Evolutionary conservation across 768 basidiomycete genomes (phyloP).

Genomic region (Hemileccinum rubropunctum): DNA sequence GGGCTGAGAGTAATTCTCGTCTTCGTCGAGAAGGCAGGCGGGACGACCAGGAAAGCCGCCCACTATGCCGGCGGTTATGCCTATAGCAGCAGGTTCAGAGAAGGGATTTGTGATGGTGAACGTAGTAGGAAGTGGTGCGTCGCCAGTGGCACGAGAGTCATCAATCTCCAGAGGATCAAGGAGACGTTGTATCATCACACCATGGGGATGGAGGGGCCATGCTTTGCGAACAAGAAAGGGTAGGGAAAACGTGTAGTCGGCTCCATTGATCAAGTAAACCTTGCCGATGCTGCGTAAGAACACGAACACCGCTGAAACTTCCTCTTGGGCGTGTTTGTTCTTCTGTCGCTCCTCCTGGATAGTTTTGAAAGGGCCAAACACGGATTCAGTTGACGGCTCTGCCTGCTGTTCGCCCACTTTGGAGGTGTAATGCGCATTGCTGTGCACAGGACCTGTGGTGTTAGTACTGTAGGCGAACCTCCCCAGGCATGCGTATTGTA

Average conservation of each 20-base stretch:
- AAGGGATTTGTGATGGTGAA: slow-evolving; percentile 79
- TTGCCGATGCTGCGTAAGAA: slow-evolving; percentile 74
- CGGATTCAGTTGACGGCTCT: slow-evolving; percentile 20
- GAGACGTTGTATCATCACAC: slow-evolving; percentile 74
- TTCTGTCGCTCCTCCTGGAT: slow-evolving; percentile 39
- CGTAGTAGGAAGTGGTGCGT: slow-evolving; percentile 71
- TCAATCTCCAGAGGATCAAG: slow-evolving; percentile 64
- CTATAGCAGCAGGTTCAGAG: slow-evolving; percentile 69
- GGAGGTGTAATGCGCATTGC: slow-evolving; percentile 30
- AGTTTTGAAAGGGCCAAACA: slow-evolving; percentile 45
- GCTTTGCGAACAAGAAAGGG: slow-evolving; percentile 79
- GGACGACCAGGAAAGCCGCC: slow-evolving; percentile 37
- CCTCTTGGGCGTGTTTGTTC: slow-evolving; percentile 33
- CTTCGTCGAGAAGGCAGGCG: slow-evolving; percentile 50
- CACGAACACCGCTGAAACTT: slow-evolving; percentile 65
- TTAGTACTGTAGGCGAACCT: slow-evolving; percentile 55
- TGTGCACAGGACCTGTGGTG: slow-evolving; percentile 22
- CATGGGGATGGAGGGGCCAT: slow-evolving; percentile 77
- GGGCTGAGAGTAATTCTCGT: slow-evolving; percentile 48
- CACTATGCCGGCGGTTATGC: slow-evolving; percentile 59
- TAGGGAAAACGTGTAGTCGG: slow-evolving; percentile 73
- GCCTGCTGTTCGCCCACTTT: slow-evolving; percentile 13
- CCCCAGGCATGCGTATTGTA: slow-evolving; percentile 81
- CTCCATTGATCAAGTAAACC: slow-evolving; percentile 67
- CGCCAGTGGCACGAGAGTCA: slow-evolving; percentile 64